Evolutionary conservation across 2,329 filamentous ascomycete species (phyloP), one percentile per base, ranked within the genome.

Genomic region (Pseudogymnoascus sp.): DNA sequence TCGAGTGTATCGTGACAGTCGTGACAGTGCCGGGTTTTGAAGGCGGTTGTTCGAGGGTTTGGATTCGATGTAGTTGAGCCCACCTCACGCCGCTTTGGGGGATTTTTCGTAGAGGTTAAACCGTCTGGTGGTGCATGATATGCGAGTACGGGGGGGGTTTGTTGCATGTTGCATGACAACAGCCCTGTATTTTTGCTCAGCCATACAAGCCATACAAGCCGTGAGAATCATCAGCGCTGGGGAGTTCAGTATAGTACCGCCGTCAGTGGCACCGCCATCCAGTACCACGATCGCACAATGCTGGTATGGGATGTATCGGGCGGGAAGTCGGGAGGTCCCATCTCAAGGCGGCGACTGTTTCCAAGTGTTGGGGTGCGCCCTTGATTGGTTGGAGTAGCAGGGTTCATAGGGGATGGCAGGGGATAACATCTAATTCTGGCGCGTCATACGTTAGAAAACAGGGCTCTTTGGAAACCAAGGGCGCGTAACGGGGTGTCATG

Each of bases 371-470:
- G 49, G 49, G 28, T 55, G 49, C 28, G 4, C 9, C 9, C 28
- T 6, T 55, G 58, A 60, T 60, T 60, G 58, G 58, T 60, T 60
- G 33, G 49, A 33, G 5, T 14, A 9, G n/a, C 49, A 55, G 49
- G 28, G 49, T 28, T 33, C 49, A 7, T n/a, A 33, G 49, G 16
- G 49, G 28, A 45, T 23, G 14, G 9, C 41, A 45, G 41, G 41
- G 41, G 11, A 55, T 55, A 28, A 35, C 28, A 55, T 60, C 58
- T 40, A 38, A 41, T 60, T 60, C 58, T 60, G 58, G 58, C 33
- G 58, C 58, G 58, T 60, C 58, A 28, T 37, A 60, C 58, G 58
- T 60, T 60, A 41, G 58, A 60, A 40, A 38, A 33, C 49, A 55
- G 49, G 49, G 58, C 58, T 60, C 33, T 40, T 35, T 60, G 58